A percentile compares a stretch with the other conserved stretches of the same genome.
Conservation (phyloP, 2,329 filamentous ascomycete genomes). For the Diaporthe vexans region DNA sequence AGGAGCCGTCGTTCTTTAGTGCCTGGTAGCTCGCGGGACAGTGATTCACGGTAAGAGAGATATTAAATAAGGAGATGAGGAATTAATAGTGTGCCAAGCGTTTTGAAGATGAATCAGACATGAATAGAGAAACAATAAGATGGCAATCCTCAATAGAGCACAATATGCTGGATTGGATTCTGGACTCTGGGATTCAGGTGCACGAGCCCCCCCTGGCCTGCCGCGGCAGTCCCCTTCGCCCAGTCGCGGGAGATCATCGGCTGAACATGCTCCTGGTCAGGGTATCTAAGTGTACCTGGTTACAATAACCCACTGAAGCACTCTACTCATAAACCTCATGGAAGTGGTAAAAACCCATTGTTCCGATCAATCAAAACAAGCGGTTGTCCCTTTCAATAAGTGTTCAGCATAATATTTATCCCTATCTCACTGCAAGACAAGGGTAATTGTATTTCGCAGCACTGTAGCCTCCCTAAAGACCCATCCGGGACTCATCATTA, state of each 20-base stretch:
- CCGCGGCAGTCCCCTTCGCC: no score
- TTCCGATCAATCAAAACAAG: no score
- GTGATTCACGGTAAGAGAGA: background rate
- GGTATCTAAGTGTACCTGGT: background rate
- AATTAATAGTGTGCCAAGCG: no score
- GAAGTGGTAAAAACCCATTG: background rate
- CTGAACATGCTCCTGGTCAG: slow-evolving; percentile 6
- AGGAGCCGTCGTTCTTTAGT: background rate
- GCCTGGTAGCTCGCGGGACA: no score
- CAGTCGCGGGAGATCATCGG: background rate
- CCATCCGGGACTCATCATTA: background rate
- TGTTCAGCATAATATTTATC: no score
- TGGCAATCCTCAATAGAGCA: background rate
- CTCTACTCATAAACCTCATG: background rate
- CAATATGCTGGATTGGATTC: slow-evolving; percentile 3
- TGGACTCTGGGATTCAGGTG: background rate
- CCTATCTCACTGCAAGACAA: background rate
- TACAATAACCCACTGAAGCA: background rate
- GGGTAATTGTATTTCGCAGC: background rate
- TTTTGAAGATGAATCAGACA: background rate
- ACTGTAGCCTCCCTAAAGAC: background rate
- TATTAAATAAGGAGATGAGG: background rate
- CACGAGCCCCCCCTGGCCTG: background rate
- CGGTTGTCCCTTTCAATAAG: background rate
- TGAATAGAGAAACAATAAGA: background rate